Conservation (phyloP, 495 filamentous ascomycete genomes). For the Trichoderma reesei region DNA sequence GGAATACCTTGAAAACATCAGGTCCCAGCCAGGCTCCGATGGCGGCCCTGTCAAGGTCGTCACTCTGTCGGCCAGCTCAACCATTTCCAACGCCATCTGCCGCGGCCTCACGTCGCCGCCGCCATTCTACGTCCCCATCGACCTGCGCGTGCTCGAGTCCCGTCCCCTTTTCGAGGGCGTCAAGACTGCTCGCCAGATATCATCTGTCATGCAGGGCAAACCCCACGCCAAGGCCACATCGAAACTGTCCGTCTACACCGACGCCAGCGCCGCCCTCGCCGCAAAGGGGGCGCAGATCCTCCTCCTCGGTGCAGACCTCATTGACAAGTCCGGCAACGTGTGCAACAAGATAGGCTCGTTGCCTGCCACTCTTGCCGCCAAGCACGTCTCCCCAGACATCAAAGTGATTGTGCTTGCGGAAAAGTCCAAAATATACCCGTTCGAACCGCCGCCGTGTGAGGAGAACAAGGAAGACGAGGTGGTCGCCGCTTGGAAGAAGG, state of each 20-base stretch:
- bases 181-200: conserved; percentile 39
- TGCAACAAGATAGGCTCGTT: conserved; percentile 60
- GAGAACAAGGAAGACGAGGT: conserved; percentile 43
- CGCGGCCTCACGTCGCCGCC: conserved; percentile 13
- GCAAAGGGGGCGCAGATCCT: conserved; percentile 39
- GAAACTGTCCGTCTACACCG: conserved; percentile 44
- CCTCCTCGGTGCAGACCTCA: conserved; percentile 53
- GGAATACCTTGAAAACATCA: not conserved
- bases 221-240: conserved; percentile 12
- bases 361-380: conserved; percentile 42
- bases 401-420: conserved; percentile 48
- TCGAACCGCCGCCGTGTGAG: conserved; percentile 33
- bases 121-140: conserved; percentile 25
- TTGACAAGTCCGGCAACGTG: conserved; percentile 45
- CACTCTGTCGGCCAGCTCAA: conserved; percentile 52
- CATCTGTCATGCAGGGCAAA: conserved; percentile 23
- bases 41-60: conserved; percentile 32
- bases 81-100: conserved; percentile 33
- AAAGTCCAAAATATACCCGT: conserved; percentile 43
- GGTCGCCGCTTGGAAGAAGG: conserved; percentile 32
- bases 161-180: conserved; percentile 57
- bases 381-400: conserved; percentile 28
- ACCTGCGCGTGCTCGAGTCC: conserved; percentile 54
- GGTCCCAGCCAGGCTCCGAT: not conserved
- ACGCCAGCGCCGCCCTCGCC: conserved; percentile 50